Evolutionary conservation across 768 basidiomycete genomes (phyloP).

Genomic region (Hygrophorus russula): DNA sequence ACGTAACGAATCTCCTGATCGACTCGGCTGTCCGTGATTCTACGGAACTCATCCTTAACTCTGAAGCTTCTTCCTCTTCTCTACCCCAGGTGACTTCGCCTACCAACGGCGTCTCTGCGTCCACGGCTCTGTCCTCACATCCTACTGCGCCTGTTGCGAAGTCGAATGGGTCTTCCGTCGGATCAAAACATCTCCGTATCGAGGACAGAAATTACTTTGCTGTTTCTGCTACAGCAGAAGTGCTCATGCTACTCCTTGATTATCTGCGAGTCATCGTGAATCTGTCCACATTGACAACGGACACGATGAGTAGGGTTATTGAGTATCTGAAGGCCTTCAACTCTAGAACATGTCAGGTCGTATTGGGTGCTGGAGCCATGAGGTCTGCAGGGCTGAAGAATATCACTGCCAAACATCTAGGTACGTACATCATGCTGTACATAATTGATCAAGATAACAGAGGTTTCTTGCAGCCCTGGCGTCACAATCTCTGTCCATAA

Average conservation of each 20-base stretch:
- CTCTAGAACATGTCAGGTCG: conserved; percentile 95
- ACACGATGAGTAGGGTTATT: conserved; percentile 89
- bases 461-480: conserved; percentile 60
- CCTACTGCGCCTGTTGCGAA: conserved; percentile 9
- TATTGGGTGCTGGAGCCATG: conserved; percentile 98
- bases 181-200: conserved; percentile 55
- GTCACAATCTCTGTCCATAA: conserved; percentile 90
- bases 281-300: conserved; percentile 79
- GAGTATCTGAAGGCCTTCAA: conserved; percentile 98
- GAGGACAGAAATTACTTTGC: conserved; percentile 81
- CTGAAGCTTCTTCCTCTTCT: conserved; percentile 14
- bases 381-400: conserved; percentile 94
- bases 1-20: conserved; percentile 60
- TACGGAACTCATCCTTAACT: conserved; percentile 41
- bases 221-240: conserved; percentile 76
- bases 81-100: conserved; percentile 8
- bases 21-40: conserved; percentile 79
- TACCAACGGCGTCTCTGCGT: conserved; percentile 10
- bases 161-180: conserved; percentile 13
- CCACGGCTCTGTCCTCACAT: conserved; percentile 10
- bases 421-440: conserved; percentile 27
- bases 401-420: conserved; percentile 96
- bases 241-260: conserved; percentile 62
- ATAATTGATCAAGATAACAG: conserved; percentile 5
- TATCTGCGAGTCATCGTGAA: conserved; percentile 87